phyloP scores from a whole-genome alignment of 2,329 filamentous ascomycete genomes.

The Pseudofabraea citricarpa region DNA sequence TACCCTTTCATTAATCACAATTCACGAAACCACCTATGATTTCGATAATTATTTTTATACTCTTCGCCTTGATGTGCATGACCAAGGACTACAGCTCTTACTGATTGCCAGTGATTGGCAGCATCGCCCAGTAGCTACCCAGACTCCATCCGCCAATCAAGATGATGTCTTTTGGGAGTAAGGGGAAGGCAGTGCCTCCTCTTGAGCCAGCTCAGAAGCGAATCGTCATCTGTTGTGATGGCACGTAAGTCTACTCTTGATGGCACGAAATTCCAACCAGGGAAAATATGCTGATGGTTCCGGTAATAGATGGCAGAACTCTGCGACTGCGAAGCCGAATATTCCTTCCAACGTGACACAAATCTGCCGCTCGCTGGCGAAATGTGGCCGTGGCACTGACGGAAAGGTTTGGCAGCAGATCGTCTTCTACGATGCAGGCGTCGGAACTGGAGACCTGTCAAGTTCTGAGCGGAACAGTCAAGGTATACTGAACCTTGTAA shows the following conservation, averaged over 20 bases:
- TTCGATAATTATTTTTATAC: too few species aligned
- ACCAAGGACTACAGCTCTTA: too few species aligned
- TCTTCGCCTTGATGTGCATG: too few species aligned
- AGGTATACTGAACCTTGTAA: not conserved
- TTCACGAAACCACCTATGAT: too few species aligned
- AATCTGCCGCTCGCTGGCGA: not conserved
- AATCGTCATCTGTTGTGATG: not conserved
- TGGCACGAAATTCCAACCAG: not conserved
- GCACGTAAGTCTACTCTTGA: not conserved
- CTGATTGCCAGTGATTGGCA: too few species aligned
- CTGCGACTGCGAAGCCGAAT: not conserved
- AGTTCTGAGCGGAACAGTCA: not conserved
- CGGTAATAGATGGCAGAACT: not conserved
- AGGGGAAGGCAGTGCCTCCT: too few species aligned
- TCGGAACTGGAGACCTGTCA: not conserved
- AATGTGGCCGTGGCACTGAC: not conserved
- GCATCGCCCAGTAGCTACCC: too few species aligned
- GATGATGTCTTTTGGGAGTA: too few species aligned
- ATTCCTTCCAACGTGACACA: slow-evolving; percentile 1
- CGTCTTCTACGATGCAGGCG: not conserved
- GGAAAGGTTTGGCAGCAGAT: not conserved
- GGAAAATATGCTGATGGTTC: not conserved
- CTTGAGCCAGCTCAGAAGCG: not conserved
- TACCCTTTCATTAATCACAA: too few species aligned
- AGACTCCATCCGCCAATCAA: too few species aligned